Evolutionary conservation across 1,284 basidiomycete genomes (phyloP).

Genomic region (Calocybe gambosa): DNA sequence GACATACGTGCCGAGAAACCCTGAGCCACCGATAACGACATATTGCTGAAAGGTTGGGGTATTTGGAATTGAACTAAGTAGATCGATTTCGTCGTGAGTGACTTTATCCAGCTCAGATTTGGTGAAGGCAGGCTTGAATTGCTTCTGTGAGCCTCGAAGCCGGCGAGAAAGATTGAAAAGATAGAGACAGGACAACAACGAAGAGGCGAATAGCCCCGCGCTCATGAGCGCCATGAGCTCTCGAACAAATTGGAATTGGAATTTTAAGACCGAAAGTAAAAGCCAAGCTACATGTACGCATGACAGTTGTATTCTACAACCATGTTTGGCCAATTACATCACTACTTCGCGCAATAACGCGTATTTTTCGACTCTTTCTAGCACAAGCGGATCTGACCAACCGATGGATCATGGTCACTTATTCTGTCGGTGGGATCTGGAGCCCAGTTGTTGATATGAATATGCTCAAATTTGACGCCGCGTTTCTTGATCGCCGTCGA

Average conservation of each 20-base stretch:
- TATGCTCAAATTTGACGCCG: slow-evolving; percentile 44
- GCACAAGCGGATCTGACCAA: slow-evolving; percentile 44
- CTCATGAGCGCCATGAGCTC: slow-evolving; percentile 2
- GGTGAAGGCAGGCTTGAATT: slow-evolving; percentile 8
- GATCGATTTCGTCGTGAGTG: slow-evolving; percentile 25
- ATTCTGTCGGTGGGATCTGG: slow-evolving; percentile 33
- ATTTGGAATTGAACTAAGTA: slow-evolving; percentile 22
- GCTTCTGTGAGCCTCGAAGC: slow-evolving; percentile 12
- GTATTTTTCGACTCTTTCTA: slow-evolving; percentile 14
- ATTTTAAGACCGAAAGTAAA: no score
- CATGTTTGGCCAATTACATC: no score
- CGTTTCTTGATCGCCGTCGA: slow-evolving; percentile 39
- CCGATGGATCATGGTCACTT: slow-evolving; percentile 58
- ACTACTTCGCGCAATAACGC: no score
- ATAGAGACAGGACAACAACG: slow-evolving; percentile 6
- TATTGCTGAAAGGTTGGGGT: slow-evolving; percentile 24
- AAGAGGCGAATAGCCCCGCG: not conserved
- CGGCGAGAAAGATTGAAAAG: slow-evolving; percentile 18
- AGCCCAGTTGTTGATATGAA: slow-evolving; percentile 58
- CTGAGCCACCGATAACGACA: slow-evolving; percentile 29
- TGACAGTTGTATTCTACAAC: no score
- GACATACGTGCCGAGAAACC: slow-evolving; percentile 29
- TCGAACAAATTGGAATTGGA: no score
- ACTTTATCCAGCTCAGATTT: slow-evolving; percentile 19
- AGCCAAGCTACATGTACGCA: no score